phyloP scores from a whole-genome alignment of 1,284 basidiomycete species.

The Laetiporus sulphureus region DNA sequence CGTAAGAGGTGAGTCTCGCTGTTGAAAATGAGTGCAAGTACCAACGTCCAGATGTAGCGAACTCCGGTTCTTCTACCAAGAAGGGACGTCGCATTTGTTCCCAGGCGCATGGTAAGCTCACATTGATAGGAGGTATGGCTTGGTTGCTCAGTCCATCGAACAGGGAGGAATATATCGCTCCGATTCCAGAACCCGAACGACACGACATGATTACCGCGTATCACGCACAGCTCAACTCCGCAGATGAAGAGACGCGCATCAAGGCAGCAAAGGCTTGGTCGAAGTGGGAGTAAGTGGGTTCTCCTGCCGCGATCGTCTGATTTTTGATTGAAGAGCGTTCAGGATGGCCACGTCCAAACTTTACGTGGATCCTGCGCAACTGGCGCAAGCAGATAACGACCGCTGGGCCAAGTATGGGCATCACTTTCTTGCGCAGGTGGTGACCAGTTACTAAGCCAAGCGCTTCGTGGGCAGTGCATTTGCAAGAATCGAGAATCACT shows the following conservation, averaged over 20 bases:
- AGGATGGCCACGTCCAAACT: constrained; percentile 81
- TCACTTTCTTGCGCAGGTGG: not conserved
- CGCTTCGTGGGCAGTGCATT: constrained; percentile 55
- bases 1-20: constrained; percentile 52
- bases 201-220: constrained; percentile 81
- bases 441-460: constrained; percentile 7
- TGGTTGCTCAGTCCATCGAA: too few species aligned
- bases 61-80: constrained; percentile 90
- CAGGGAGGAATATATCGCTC: constrained; percentile 74
- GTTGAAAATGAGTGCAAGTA: not conserved
- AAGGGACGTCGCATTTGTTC: constrained; percentile 76
- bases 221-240: constrained; percentile 74
- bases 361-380: constrained; percentile 58
- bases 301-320: not conserved
- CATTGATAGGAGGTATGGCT: not conserved
- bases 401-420: constrained; percentile 70
- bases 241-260: constrained; percentile 61
- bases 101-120: constrained; percentile 77
- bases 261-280: constrained; percentile 83
- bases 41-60: constrained; percentile 43
- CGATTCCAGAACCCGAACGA: constrained; percentile 77
- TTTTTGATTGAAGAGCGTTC: constrained; percentile 1
- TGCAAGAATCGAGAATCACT: constrained; percentile 90
- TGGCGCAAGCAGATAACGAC: constrained; percentile 69
- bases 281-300: constrained; percentile 73